Percentiles rank a stretch among this genome's conserved stretches.
These are phyloP conservation scores for Eimeria falciformis DNA, from an alignment of 169 alveolate genomes.

Conservation along the genomic window DNA sequence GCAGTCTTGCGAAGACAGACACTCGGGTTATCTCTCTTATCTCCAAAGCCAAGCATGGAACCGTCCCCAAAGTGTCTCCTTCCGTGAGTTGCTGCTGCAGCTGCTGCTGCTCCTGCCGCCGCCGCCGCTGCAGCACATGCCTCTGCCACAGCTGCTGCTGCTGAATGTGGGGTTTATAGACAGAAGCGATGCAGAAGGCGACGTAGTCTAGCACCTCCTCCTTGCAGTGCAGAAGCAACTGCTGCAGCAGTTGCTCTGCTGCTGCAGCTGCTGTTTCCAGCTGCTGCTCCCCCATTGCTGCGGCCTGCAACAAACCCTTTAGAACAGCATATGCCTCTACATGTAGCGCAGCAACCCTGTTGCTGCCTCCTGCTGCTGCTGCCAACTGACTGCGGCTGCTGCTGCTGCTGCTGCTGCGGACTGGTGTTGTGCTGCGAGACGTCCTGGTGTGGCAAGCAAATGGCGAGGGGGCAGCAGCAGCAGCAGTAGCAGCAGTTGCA, in stretches of 20 bases:
- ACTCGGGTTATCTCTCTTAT: conserved; percentile 9
- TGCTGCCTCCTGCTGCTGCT: conserved; percentile 50
- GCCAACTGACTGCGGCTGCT: conserved; percentile 21
- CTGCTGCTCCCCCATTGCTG: conserved; percentile 50
- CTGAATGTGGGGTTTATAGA: conserved; percentile 37
- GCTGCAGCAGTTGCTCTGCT: conserved; percentile 63
- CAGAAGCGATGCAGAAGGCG: conserved; percentile 40
- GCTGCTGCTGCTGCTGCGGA: conserved; percentile 54
- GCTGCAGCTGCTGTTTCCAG: conserved; percentile 61
- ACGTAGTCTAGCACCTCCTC: conserved; percentile 31
- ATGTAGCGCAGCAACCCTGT: conserved; percentile 39
- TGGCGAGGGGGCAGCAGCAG: conserved; percentile 58
- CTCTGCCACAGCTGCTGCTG: conserved; percentile 59
- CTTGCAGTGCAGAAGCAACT: conserved; percentile 36
- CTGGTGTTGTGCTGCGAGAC: conserved; percentile 4
- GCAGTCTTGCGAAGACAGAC: conserved; percentile 28
- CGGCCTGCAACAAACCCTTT: conserved; percentile 42
- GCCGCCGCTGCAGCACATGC: conserved; percentile 44
- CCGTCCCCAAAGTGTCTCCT: conserved; percentile 32
- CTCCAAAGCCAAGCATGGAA: conserved; percentile 26
- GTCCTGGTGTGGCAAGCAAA: conserved; percentile 44
- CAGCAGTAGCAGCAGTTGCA: conserved; percentile 35
- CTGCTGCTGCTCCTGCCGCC: conserved; percentile 38
- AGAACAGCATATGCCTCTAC: conserved; percentile 41
- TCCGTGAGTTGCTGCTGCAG: conserved; percentile 34